phyloP scores from a whole-genome alignment of 129 eudicot genomes.

The Pseudognaphalium luteoalbum region DNA sequence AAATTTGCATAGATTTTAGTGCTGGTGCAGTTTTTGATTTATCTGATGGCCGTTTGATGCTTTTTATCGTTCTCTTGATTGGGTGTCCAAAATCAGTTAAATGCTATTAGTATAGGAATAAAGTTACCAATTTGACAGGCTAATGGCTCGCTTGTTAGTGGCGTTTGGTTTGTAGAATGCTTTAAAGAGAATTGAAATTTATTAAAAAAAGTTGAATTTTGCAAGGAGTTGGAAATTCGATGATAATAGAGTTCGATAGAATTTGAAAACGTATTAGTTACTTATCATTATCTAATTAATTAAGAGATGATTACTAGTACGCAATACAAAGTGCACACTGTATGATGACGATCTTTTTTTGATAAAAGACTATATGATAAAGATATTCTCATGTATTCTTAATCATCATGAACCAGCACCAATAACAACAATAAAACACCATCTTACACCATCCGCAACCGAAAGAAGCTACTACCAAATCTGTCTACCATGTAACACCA shows the following conservation, averaged over 20 bases:
- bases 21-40: constrained; percentile 18
- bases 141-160: no score
- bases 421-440: not conserved
- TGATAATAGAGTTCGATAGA: no score
- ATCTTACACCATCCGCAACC: not conserved
- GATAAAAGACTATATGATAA: not conserved
- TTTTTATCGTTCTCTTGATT: not conserved
- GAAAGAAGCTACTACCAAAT: not conserved
- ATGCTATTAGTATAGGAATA: not conserved
- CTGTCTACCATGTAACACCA: not conserved
- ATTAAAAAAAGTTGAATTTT: not conserved
- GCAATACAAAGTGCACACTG: not conserved
- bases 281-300: no score
- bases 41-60: not conserved
- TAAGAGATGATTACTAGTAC: not conserved
- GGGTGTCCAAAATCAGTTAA: not conserved
- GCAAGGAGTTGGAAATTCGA: not conserved
- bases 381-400: not conserved
- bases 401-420: not conserved
- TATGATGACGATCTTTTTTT: no score
- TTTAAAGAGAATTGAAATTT: not conserved
- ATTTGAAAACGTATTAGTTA: no score
- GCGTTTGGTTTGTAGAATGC: not conserved
- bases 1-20: not conserved
- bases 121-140: not conserved